Conservation (phyloP, 306 rosid species). For the Prunus mume region DNA sequence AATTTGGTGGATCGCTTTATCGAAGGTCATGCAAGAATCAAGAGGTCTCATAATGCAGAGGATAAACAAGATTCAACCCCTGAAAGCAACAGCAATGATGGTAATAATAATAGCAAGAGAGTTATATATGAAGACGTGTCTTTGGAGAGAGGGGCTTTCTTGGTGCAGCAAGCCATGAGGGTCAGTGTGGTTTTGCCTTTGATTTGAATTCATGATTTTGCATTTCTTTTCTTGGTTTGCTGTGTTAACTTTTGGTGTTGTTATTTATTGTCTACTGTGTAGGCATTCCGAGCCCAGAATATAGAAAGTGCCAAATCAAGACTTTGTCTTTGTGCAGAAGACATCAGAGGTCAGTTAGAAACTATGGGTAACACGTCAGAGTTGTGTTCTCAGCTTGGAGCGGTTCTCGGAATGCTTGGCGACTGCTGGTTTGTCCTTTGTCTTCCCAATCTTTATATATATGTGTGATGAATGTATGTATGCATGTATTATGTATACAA, state of each 20-base stretch:
- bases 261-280: slow-evolving; percentile 14
- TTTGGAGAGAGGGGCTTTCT: slow-evolving; percentile 94
- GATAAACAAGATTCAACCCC: slow-evolving; percentile 46
- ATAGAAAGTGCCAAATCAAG: slow-evolving; percentile 94
- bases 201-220: slow-evolving; percentile 8
- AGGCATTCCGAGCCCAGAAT: slow-evolving; percentile 96
- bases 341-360: slow-evolving; percentile 71
- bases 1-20: slow-evolving; percentile 83
- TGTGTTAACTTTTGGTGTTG: neutral
- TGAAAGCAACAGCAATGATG: slow-evolving; percentile 26
- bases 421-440: slow-evolving; percentile 78
- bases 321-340: slow-evolving; percentile 78
- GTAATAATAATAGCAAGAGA: slow-evolving; percentile 29
- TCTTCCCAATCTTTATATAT: slow-evolving; percentile 6
- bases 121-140: slow-evolving; percentile 90
- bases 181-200: slow-evolving; percentile 32
- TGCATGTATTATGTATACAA: neutral
- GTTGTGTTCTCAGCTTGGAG: slow-evolving; percentile 96
- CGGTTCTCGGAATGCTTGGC: slow-evolving; percentile 97
- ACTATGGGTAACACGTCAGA: slow-evolving; percentile 70
- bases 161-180: slow-evolving; percentile 99
- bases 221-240: neutral
- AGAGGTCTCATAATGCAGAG: slow-evolving; percentile 50
- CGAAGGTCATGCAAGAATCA: slow-evolving; percentile 97
- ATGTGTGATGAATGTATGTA: neutral